A percentile compares a stretch with the other conserved stretches of the same genome.
These are phyloP conservation scores for Pholiota conissans DNA, from an alignment of 768 basidiomycete genomes.

Conservation along the genomic window DNA sequence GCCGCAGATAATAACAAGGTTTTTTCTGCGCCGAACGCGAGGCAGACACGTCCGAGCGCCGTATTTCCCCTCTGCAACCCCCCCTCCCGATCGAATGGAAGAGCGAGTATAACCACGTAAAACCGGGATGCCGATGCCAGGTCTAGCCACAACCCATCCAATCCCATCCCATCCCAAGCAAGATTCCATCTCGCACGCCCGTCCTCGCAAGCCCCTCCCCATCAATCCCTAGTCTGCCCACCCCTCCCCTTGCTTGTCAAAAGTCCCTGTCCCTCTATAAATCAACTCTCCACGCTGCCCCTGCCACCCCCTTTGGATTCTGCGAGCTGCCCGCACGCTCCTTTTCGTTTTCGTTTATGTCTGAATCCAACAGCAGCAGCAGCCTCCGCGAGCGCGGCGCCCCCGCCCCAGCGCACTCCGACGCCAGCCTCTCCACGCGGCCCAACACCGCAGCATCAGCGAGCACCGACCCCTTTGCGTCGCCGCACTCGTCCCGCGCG, in stretches of 20 bases:
- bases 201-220: not conserved
- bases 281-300: not conserved
- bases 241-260: not conserved
- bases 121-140: slow-evolving; percentile 14
- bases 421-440: not conserved
- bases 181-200: slow-evolving; percentile 13
- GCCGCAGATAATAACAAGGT: slow-evolving; percentile 15
- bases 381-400: not conserved
- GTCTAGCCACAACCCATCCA: slow-evolving; percentile 9
- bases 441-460: slow-evolving; percentile 20
- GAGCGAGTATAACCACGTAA: slow-evolving; percentile 15
- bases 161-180: too few species aligned
- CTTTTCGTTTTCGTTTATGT: slow-evolving; percentile 15
- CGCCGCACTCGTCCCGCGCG: slow-evolving; percentile 34
- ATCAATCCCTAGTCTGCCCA: not conserved
- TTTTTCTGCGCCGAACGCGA: slow-evolving; percentile 9
- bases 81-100: slow-evolving; percentile 16
- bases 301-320: not conserved
- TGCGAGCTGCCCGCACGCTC: not conserved
- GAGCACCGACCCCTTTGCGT: slow-evolving; percentile 33
- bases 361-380: slow-evolving; percentile 18
- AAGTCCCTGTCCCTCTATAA: not conserved
- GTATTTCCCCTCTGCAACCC: slow-evolving; percentile 5
- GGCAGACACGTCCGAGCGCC: slow-evolving; percentile 7
- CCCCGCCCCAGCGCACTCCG: not conserved